Conservation (phyloP, 2,329 filamentous ascomycete species). For the Pseudohalonectria lignicola region DNA sequence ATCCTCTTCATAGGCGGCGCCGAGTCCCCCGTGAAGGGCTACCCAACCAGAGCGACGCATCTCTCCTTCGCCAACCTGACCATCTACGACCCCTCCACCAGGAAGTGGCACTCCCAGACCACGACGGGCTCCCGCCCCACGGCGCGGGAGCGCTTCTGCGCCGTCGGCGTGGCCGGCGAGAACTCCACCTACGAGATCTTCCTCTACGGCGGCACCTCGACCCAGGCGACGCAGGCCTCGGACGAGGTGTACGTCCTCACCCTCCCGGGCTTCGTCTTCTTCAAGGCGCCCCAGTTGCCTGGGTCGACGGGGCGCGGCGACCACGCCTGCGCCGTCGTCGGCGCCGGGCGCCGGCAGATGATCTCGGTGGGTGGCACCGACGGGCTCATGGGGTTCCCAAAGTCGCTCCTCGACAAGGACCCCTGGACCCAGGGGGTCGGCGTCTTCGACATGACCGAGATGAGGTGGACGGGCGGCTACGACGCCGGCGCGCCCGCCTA, state of each 20-base stretch:
- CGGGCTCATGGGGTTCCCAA: constrained; percentile 11
- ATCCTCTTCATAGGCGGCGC: constrained; percentile 21
- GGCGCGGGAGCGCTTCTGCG: constrained; percentile 18
- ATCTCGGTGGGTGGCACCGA: constrained; percentile 24
- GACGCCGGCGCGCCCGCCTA: constrained; percentile 16
- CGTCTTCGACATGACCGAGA: constrained; percentile 25
- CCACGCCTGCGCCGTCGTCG: constrained; percentile 22
- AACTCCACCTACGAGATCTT: constrained; percentile 25
- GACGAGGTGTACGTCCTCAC: constrained; percentile 23
- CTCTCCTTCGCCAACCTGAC: constrained; percentile 16
- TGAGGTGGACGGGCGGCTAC: constrained; percentile 22
- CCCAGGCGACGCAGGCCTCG: constrained; percentile 10
- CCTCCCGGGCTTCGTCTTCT: constrained; percentile 26
- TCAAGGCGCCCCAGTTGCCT: constrained; percentile 13
- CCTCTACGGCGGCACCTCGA: constrained; percentile 21
- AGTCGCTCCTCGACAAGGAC: constrained; percentile 16
- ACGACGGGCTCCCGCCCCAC: constrained; percentile 18
- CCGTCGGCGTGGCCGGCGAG: constrained; percentile 18
- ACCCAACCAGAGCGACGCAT: constrained; percentile 5
- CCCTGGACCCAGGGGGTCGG: constrained; percentile 24
- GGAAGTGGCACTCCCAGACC: constrained; percentile 21
- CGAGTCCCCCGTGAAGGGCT: constrained; percentile 7
- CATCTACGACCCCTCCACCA: constrained; percentile 19
- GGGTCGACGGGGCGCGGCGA: constrained; percentile 14
- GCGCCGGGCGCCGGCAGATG: constrained; percentile 22